Evolutionary conservation across 768 basidiomycete genomes (phyloP).

Genomic region (Mycena chlorophos): DNA sequence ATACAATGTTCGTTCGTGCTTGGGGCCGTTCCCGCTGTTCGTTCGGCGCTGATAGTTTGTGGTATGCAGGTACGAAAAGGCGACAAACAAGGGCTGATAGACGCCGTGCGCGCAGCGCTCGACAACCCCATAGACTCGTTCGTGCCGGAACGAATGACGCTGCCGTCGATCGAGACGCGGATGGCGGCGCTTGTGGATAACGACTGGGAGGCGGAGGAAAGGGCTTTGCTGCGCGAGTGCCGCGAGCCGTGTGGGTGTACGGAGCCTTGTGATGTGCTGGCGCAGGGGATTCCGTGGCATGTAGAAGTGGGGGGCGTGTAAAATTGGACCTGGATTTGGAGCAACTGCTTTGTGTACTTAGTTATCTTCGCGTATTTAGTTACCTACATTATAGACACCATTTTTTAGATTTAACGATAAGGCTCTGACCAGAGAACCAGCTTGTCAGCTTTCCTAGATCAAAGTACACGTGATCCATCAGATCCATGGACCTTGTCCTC

Average conservation of each 20-base stretch:
- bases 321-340: too few relatives aligned
- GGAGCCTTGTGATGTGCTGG: not conserved
- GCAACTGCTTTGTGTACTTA: too few relatives aligned
- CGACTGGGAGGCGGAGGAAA: conserved; percentile 12
- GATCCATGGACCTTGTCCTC: too few relatives aligned
- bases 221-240: not conserved
- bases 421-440: too few relatives aligned
- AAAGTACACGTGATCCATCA: too few relatives aligned
- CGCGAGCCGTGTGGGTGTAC: conserved; percentile 11
- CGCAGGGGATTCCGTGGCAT: not conserved
- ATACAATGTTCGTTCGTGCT: conserved; percentile 15
- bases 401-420: too few relatives aligned
- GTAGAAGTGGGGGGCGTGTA: too few relatives aligned
- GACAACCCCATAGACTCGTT: conserved; percentile 10
- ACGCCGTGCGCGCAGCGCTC: conserved; percentile 9
- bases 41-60: not conserved
- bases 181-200: conserved; percentile 11
- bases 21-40: not conserved
- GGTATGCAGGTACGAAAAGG: conserved; percentile 6
- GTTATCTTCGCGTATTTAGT: too few relatives aligned
- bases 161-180: conserved; percentile 10
- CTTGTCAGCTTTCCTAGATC: too few relatives aligned
- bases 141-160: conserved; percentile 12
- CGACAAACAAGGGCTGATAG: conserved; percentile 9
- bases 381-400: too few relatives aligned